Base-by-base conservation (phyloP, 345 rosid species). In the Clausena lansium region DNA sequence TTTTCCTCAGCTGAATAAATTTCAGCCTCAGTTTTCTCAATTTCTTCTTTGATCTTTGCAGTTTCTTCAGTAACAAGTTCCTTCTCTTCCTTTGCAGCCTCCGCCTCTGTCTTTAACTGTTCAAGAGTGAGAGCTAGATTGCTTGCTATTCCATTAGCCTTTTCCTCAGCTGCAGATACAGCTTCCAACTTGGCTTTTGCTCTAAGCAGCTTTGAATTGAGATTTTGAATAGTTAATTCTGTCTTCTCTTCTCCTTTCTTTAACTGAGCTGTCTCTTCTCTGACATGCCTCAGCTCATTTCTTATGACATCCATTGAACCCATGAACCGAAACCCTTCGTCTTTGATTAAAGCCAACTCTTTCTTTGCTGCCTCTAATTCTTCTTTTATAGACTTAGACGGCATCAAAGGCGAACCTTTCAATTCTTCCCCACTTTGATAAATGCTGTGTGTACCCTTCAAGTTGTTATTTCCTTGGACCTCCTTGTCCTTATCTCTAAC, bases 161-260 rank as follows among this genome's bases (percentile, higher is more conserved):
- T 90, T 79, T 78, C 89, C 83, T 87, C 93, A 7, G 85, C 87
- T 67, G 84, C 81, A 65, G 88, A 77, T 0, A 80, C 91, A 8
- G 89, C 71, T 85, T 90, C 95, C 75, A 90, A 36, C 81, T 84
- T 86, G 61, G 86, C 84, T 80, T 91, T 96, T 15, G 85, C 94
- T 77, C 90, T 86, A 19, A 93, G 91, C 77, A 94, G 85, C 91
- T 96, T 94, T 2, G 95, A 75, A 60, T 92, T 88, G 74, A 92
- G 88, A 62, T 77, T 89, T 78, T 86, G 85, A 64, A 89, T 85
- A 33, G 81, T 87, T 8, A 36, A 20, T 71, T 92, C 93, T 11
- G 82, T 75, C 76, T 85, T 91, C 61, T 78, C 87, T 74, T 87
- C 89, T 0, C 81, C 71, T 83, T 82, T 89, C 78, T 86, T 83